Evolutionary conservation across 1,284 basidiomycete species (phyloP), one percentile per base, ranked within the genome.

Genomic region (Marasmius sp.): DNA sequence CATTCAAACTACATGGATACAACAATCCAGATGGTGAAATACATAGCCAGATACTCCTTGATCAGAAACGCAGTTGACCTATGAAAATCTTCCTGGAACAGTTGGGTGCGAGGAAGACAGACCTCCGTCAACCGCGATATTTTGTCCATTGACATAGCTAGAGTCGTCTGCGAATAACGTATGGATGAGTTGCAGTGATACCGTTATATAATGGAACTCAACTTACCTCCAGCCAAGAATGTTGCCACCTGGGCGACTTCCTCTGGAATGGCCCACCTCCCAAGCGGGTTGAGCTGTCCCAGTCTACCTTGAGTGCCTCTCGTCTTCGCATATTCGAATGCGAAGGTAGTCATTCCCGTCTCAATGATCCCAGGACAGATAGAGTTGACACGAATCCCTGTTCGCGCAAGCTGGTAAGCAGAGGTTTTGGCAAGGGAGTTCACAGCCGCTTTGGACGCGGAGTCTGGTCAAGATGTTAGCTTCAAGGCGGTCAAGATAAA

Each of bases 311-410:
- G 83, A 16, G 80, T 90, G 9, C 95, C 95, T 38, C 87, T 83
- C 63, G 84, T 74, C 41, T 90, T 85, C 36, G 95, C 94, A 60
- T 84, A 83, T 34, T 92, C 87, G 68, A 97, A 97, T 18, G 88
- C 82, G 6, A 70, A 70, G 58, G 76, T 75, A 0, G 95, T 95
- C 93, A 96, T 95, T 39, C 88, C 91, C 1, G 94, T 96, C 76
- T 96, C 92, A 68, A 97, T 95, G 55, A 97, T 76, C 18, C 95
- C 95, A 1, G 95, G 95, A 70, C 94, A 96, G 65, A 97, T 87
- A 16, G 91, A 85, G 74, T 97, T 97, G 65, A 97, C 90, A 43
- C 95, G 89, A 64, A 98, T 83, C 72, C 94, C 92, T 1, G 87
- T 89, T 66, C 84, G 88, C 63, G 87, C 82, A n/a, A 97, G 82